Evolutionary conservation across 75 land plant species (phyloP).

Genomic region (Pinus taeda): DNA sequence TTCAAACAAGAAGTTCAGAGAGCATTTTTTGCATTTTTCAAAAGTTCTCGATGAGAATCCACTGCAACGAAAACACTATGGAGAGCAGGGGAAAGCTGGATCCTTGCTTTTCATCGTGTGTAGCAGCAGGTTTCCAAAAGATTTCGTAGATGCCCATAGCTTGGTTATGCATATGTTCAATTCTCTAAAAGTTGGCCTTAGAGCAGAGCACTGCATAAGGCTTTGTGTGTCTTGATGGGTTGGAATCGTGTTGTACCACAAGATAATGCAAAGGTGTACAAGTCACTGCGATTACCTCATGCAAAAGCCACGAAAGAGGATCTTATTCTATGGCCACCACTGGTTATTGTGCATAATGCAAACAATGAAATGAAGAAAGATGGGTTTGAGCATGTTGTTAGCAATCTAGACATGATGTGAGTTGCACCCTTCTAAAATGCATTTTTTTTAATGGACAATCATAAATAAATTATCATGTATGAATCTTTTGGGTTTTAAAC

Average conservation of each 20-base stretch:
- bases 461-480: too few species aligned
- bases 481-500: too few species aligned
- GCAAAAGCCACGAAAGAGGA: constrained; percentile 61
- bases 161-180: constrained; percentile 67
- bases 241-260: constrained; percentile 63
- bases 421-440: too few species aligned
- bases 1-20: constrained; percentile 14
- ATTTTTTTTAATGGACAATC: too few species aligned
- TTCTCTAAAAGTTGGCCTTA: constrained; percentile 39
- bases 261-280: constrained; percentile 55
- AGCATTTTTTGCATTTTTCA: constrained; percentile 39
- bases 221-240: constrained; percentile 70
- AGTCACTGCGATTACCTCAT: constrained; percentile 41
- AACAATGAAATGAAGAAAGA: constrained; percentile 59
- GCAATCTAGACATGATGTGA: too few species aligned
- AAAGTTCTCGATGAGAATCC: constrained; percentile 52
- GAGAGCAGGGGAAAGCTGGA: constrained; percentile 61
- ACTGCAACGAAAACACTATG: constrained; percentile 36
- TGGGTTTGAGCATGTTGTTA: constrained; percentile 46
- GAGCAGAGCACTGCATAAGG: constrained; percentile 66
- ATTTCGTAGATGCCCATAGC: constrained; percentile 54
- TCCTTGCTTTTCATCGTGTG: constrained; percentile 59
- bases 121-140: constrained; percentile 63
- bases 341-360: constrained; percentile 71
- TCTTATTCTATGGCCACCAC: constrained; percentile 75